phyloP scores from a whole-genome alignment of 768 basidiomycete genomes.

The Psilocybe subaeruginosa region DNA sequence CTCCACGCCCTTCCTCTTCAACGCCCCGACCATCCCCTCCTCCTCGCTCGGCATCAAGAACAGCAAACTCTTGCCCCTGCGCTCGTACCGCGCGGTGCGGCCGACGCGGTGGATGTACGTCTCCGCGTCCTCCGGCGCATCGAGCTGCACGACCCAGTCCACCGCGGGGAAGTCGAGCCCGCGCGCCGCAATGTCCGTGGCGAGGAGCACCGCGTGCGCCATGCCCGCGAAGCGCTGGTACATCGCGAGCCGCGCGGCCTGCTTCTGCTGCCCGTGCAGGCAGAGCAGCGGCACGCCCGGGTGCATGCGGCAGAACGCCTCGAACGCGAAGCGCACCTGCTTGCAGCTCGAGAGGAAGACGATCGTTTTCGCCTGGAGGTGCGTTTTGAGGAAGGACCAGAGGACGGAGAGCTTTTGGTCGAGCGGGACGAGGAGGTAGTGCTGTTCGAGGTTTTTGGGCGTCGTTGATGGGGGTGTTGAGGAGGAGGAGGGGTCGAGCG shows the following conservation, averaged over 20 bases:
- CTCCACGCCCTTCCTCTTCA: conserved; percentile 73
- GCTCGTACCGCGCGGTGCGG: conserved; percentile 91
- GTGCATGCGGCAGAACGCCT: conserved; percentile 94
- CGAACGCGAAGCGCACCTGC: conserved; percentile 96
- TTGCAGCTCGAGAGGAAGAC: conserved; percentile 96
- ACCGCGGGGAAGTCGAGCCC: conserved; percentile 96
- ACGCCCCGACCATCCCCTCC: conserved; percentile 78
- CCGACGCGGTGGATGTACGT: conserved; percentile 98
- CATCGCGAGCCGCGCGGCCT: conserved; percentile 81
- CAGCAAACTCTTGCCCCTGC: conserved; percentile 83
- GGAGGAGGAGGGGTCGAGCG: conserved; percentile 17
- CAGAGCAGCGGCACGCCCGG: conserved; percentile 93
- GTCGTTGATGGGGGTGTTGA: conserved; percentile 45
- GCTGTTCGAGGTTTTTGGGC: conserved; percentile 83
- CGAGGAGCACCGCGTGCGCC: conserved; percentile 85
- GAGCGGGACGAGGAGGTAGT: conserved; percentile 82
- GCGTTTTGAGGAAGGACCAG: conserved; percentile 94
- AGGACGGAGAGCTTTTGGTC: conserved; percentile 90
- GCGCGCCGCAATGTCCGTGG: conserved; percentile 98
- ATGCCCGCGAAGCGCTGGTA: conserved; percentile 84
- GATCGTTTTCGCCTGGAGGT: conserved; percentile 87
- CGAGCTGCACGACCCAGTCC: conserved; percentile 96
- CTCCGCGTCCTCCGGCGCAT: conserved; percentile 96
- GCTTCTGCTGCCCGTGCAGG: conserved; percentile 96
- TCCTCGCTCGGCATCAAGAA: conserved; percentile 91